Conservation (phyloP, 805 yeast species). For the Zygosaccharomyces lentus region DNA sequence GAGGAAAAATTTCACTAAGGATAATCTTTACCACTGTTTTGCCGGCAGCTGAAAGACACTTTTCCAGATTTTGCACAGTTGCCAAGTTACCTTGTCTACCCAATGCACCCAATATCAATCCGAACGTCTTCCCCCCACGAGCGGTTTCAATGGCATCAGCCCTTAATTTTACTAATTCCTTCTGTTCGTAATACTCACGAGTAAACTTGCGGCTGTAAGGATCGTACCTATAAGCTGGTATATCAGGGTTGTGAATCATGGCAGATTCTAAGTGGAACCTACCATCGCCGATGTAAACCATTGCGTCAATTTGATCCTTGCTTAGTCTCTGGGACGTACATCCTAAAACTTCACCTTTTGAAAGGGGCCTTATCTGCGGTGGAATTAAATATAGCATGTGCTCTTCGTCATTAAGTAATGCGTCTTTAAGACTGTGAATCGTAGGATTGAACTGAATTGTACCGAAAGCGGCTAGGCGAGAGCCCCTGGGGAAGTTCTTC, state of each 20-base stretch:
- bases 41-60: slow-evolving; percentile 49
- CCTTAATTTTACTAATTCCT: slow-evolving; percentile 71
- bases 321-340: slow-evolving; percentile 87
- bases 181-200: slow-evolving; percentile 80
- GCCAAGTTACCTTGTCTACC: slow-evolving; percentile 91
- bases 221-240: slow-evolving; percentile 91
- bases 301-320: slow-evolving; percentile 60
- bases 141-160: slow-evolving; percentile 70
- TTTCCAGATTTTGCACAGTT: slow-evolving; percentile 66
- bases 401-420: slow-evolving; percentile 46
- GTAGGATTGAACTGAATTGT: slow-evolving; percentile 97
- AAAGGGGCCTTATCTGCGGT: slow-evolving; percentile 88
- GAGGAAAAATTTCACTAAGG: slow-evolving; percentile 89
- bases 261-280: slow-evolving; percentile 92
- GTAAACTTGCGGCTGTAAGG: slow-evolving; percentile 93
- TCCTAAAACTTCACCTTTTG: slow-evolving; percentile 94
- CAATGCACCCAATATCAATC: slow-evolving; percentile 84
- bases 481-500: slow-evolving; percentile 60
- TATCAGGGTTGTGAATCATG: slow-evolving; percentile 93
- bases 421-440: slow-evolving; percentile 69
- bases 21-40: slow-evolving; percentile 74
- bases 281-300: slow-evolving; percentile 94
- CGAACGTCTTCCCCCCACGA: slow-evolving; percentile 56
- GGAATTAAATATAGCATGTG: slow-evolving; percentile 59
- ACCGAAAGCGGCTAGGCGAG: slow-evolving; percentile 79